Evolutionary conservation across 1,139 yeast genomes (phyloP), one percentile per base, ranked within the genome.

Genomic region (Wickerhamomyces sp.): DNA sequence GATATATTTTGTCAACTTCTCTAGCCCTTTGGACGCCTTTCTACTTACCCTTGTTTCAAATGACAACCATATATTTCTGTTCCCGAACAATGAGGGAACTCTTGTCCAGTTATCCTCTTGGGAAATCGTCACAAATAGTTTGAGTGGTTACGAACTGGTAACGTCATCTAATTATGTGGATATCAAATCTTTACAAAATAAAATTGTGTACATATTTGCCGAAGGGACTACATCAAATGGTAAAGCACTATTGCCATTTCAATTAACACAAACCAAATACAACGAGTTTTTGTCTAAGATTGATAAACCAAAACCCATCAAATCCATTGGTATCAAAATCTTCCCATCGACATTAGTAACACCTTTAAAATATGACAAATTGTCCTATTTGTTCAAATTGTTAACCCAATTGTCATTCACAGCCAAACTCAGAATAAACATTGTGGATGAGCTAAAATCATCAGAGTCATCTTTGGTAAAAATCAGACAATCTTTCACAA

Each of bases 181-280:
- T 8, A 28, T 33, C 13, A 13, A 32, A 7, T 29, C 39, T 16
- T 54, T 64, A 15, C 56, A 58, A 24, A 55, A 58, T 13, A 67
- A 67, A 35, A 60, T 68, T n/a, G 66, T 72, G 3, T 75, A 68
- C 43, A 53, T 80, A 34, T 72, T 82, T 37, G 64, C 77, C 17
- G 94, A 84, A 54, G 89, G 89, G 0, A 80, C 89, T 0, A 68
- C 87, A 0, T 74, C 87, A 1, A 83, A 82, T 54, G 83, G 83
- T 41, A 76, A 74, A 48, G 70, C 81, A 0, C 55, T 79, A 0
- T 62, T 79, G 40, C 80, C 81, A 14, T 75, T 77, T 45, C 42
- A 42, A 8, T 30, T 61, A 10, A 45, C 42, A 7, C 56, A 61
- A 42, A 14, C 42, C 36, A 18, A 39, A 41, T 40, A 59, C 50